These are phyloP conservation scores for Alternaria alternata DNA, from an alignment of 2,329 filamentous ascomycete genomes.

Conservation along the genomic window DNA sequence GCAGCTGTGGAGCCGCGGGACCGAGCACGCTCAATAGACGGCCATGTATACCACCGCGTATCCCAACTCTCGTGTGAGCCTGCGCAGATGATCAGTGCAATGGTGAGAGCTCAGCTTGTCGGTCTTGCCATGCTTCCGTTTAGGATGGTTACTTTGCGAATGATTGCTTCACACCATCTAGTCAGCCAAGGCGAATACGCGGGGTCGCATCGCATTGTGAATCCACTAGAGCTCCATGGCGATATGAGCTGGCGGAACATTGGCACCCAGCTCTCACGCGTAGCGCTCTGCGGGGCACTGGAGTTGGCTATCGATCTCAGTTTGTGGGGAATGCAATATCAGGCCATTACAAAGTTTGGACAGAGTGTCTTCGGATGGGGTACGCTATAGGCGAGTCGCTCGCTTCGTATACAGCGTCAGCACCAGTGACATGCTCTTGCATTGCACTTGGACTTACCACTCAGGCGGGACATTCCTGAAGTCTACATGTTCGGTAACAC, in stretches of 20 bases:
- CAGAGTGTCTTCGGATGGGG: constrained; percentile 47
- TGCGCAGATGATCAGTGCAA: constrained; percentile 43
- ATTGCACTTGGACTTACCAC: background rate
- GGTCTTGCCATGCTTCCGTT: constrained; percentile 42
- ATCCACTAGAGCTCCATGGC: constrained; percentile 13
- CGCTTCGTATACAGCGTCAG: constrained; percentile 7
- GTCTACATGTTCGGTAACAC: constrained; percentile 6
- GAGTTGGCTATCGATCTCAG: constrained; percentile 46
- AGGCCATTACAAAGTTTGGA: constrained; percentile 39
- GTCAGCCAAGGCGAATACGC: constrained; percentile 15
- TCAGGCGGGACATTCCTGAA: background rate
- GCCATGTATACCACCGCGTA: constrained; percentile 40
- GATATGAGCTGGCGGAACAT: constrained; percentile 27
- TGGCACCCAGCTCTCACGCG: constrained; percentile 38
- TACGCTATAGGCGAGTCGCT: constrained; percentile 30
- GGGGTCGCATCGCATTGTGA: constrained; percentile 19
- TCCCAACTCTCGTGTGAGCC: constrained; percentile 47
- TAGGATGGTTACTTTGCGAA: constrained; percentile 39
- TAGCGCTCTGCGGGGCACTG: constrained; percentile 44
- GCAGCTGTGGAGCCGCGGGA: constrained; percentile 13
- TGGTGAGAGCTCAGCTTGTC: constrained; percentile 44
- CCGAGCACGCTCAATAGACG: constrained; percentile 9
- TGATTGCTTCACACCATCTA: constrained; percentile 45
- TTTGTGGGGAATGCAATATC: constrained; percentile 47
- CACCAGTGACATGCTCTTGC: constrained; percentile 6